Evolutionary conservation across 1,139 yeast species (phyloP).

Genomic region (Suhomyces taliae): DNA sequence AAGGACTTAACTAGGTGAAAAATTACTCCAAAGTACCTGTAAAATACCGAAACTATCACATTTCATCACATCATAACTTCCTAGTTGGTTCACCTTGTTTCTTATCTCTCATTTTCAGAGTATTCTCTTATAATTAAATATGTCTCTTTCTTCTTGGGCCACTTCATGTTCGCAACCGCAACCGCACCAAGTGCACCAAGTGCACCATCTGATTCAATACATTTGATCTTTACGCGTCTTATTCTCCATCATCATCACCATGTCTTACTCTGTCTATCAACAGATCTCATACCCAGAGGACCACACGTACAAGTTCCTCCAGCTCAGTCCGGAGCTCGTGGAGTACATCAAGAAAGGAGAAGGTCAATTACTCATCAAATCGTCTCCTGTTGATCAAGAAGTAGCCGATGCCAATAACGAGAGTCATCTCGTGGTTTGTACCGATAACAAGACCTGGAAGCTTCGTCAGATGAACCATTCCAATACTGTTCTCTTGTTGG

Average conservation of each 20-base stretch:
- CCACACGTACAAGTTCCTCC: slow-evolving; percentile 54
- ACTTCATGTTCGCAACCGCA: too few relatives aligned
- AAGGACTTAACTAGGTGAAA: too few relatives aligned
- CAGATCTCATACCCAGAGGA: slow-evolving; percentile 22
- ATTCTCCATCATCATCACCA: background rate
- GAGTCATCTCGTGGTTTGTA: slow-evolving; percentile 61
- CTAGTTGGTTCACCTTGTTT: too few relatives aligned
- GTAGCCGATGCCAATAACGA: slow-evolving; percentile 20
- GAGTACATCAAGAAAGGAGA: slow-evolving; percentile 34
- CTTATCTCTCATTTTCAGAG: too few relatives aligned
- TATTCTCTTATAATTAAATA: too few relatives aligned
- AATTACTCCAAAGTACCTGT: too few relatives aligned
- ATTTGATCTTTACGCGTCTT: slow-evolving; percentile 1
- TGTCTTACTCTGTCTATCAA: slow-evolving; percentile 23
- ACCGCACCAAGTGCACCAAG: too few relatives aligned
- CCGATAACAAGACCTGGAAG: slow-evolving; percentile 57
- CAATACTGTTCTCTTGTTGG: slow-evolving; percentile 65
- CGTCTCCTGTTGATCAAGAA: slow-evolving; percentile 23
- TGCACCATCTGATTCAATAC: too few relatives aligned
- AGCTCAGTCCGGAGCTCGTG: slow-evolving; percentile 57
- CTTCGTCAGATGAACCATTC: slow-evolving; percentile 84
- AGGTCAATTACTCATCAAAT: slow-evolving; percentile 45
- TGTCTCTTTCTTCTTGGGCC: too few relatives aligned
- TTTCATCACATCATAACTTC: too few relatives aligned
- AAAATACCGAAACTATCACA: too few relatives aligned